Conservation (phyloP, 2,329 filamentous ascomycete species). For the Neocucurbitaria cava region DNA sequence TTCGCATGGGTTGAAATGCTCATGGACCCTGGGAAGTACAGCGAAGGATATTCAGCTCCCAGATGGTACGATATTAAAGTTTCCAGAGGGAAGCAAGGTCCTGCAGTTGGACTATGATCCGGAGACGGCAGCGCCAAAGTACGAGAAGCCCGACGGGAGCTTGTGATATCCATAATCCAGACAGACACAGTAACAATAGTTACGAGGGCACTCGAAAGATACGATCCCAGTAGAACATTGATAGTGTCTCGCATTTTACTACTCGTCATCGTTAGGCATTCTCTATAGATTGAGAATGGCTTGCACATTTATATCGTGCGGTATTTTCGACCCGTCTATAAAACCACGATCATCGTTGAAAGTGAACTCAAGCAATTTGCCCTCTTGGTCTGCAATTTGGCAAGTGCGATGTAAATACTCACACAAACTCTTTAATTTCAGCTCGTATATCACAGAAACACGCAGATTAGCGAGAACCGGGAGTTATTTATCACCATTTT, state of each 20-base stretch:
- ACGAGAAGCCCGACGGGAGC: slow-evolving; percentile 4
- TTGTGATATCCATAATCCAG: background rate
- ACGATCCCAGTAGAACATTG: no score
- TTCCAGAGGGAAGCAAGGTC: slow-evolving; percentile 9
- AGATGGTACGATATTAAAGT: slow-evolving; percentile 1
- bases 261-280: no score
- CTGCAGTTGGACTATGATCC: slow-evolving; percentile 12
- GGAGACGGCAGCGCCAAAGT: slow-evolving; percentile 1
- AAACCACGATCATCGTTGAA: no score
- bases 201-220: no score
- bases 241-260: no score
- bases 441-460: background rate
- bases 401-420: background rate
- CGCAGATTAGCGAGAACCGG: background rate
- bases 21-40: slow-evolving; percentile 8
- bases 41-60: background rate
- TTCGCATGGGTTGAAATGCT: slow-evolving; percentile 1
- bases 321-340: no score
- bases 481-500: background rate
- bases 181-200: no score
- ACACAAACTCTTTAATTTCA: background rate
- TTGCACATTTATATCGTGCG: no score
- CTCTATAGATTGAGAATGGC: no score
- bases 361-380: background rate
- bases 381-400: background rate